Evolutionary conservation across 169 alveolate genomes (phyloP), one percentile per base, ranked within the genome.

Genomic region (Plasmodium relictum): DNA sequence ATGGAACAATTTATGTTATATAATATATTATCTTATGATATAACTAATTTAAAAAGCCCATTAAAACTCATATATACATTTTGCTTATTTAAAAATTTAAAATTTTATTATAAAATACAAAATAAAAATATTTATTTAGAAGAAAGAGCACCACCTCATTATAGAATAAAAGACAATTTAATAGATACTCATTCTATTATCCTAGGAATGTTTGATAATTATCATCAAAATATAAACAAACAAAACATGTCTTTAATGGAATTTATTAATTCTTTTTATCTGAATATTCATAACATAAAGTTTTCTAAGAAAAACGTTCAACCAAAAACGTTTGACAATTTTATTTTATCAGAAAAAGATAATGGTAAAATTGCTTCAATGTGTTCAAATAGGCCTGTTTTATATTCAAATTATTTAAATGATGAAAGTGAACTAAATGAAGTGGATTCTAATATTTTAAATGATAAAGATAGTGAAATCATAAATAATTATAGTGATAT

Each of bases 1-100:
- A 48, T 63, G 26, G 89, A 76, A 50, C 74, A 76, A 58, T 76
- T 76, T 58, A 76, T 76, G 78, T 65, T 76, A 14, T 76, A 76
- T 44, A 76, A 76, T 45, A 44, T 76, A 22, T 76, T 76, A 9
- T 76, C 89, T 9, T 76, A 76, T 50, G 76, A 76, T 52, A 76
- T 76, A 8, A 48, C 89, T 8, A 48, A 26, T 48, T 41, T 76
- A 16, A 76, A 76, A 45, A 42, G 89, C 6, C 5, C 89, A 2
- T 65, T 76, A 26, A 76, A 76, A 31, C 26, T 76, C 14, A 76
- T 76, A 12, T 76, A 62, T 39, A 66, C 89, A 2, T 76, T 16
- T 44, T 76, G 89, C 41, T 65, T 76, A 20, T 76, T 76, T 50
- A 76, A 76, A 50, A 76, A 76, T 65, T 76, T 76, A 50, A 62